These are phyloP conservation scores for Ceratobasidium sp. DNA, from an alignment of 1,284 basidiomycete genomes.

Conservation along the genomic window DNA sequence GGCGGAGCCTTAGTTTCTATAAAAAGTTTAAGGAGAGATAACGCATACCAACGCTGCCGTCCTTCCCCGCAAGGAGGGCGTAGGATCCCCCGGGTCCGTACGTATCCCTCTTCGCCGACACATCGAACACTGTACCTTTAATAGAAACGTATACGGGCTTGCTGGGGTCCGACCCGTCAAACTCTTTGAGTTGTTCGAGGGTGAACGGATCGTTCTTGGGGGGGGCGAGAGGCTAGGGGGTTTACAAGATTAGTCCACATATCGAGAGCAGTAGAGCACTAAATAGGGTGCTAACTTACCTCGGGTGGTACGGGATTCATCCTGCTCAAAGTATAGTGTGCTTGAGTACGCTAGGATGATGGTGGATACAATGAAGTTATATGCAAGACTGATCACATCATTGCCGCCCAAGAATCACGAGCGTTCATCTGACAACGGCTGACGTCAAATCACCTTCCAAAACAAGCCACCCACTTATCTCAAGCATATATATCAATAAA, in stretches of 20 bases:
- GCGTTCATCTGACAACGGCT: not conserved
- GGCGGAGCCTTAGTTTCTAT: not conserved
- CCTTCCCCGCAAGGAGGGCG: constrained; percentile 39
- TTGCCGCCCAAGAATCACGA: too few species aligned
- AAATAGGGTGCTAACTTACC: not conserved
- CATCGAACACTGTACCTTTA: constrained; percentile 92
- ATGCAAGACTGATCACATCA: constrained; percentile 2
- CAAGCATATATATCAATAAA: not conserved
- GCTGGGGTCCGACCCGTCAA: constrained; percentile 72
- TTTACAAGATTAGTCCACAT: not conserved
- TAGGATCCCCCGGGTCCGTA: constrained; percentile 73
- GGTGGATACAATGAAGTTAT: constrained; percentile 12
- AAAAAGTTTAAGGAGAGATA: not conserved
- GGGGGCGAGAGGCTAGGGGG: constrained; percentile 64
- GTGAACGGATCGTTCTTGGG: constrained; percentile 86
- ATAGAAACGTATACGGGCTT: constrained; percentile 90
- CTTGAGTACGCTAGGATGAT: too few species aligned
- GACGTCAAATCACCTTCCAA: constrained; percentile 3
- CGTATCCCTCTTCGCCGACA: constrained; percentile 82
- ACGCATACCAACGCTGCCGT: constrained; percentile 40
- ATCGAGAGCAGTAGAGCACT: too few species aligned
- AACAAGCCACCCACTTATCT: not conserved
- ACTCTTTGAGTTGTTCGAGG: constrained; percentile 74
- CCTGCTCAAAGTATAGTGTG: not conserved
- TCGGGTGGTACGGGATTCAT: constrained; percentile 31